Percentiles rank a stretch among this genome's conserved stretches.
Evolutionary conservation across 1,139 yeast species (phyloP).

Genomic region (Taphrina sp.): DNA sequence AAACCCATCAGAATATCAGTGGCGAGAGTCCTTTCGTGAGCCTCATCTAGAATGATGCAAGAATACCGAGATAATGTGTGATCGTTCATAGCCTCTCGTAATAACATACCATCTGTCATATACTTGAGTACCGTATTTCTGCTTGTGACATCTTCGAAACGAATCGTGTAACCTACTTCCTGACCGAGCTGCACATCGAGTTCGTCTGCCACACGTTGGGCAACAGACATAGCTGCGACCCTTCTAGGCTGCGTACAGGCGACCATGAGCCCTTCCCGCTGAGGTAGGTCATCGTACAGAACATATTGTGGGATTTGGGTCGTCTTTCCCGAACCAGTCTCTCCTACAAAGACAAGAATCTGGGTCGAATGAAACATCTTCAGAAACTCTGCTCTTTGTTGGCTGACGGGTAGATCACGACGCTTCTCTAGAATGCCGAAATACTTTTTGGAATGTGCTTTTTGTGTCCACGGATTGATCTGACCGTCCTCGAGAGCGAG

Average conservation of each 20-base stretch:
- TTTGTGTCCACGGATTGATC: conserved; percentile 76
- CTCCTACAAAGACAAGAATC: conserved; percentile 97
- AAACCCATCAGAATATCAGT: conserved; percentile 97
- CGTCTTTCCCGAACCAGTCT: conserved; percentile 97
- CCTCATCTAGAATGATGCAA: conserved; percentile 92
- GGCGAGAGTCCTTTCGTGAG: conserved; percentile 95
- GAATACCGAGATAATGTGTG: conserved; percentile 76
- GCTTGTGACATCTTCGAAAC: conserved; percentile 87
- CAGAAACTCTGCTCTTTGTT: conserved; percentile 79
- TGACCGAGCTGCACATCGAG: conserved; percentile 88
- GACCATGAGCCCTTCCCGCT: conserved; percentile 69
- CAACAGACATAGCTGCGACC: conserved; percentile 97
- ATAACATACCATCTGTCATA: conserved; percentile 98
- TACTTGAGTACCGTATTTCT: conserved; percentile 80
- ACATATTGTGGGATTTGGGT: conserved; percentile 97
- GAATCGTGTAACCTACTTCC: conserved; percentile 88
- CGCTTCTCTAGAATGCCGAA: conserved; percentile 73
- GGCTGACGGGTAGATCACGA: conserved; percentile 88
- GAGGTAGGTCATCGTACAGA: conserved; percentile 87
- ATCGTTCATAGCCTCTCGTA: conserved; percentile 97
- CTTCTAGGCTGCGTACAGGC: conserved; percentile 98
- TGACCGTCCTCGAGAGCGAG: conserved; percentile 54
- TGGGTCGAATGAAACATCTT: conserved; percentile 80
- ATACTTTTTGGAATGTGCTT: conserved; percentile 60
- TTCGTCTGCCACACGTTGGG: conserved; percentile 93